Evolutionary conservation across 1,139 yeast genomes (phyloP).

Genomic region (Nakaseomyces sp.): DNA sequence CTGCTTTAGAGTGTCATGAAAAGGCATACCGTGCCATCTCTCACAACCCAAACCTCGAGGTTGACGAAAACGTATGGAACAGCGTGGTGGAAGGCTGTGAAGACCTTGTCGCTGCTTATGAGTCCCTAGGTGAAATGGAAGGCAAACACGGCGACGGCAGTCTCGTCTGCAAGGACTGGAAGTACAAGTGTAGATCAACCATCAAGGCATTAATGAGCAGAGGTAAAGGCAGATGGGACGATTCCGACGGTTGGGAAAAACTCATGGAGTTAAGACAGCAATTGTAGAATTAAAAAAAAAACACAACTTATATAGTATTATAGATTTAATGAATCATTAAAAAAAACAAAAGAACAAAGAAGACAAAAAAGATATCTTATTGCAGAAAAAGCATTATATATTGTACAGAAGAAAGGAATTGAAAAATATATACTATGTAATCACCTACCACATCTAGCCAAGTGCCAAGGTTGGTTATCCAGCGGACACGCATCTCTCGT

Average conservation of each 20-base stretch:
- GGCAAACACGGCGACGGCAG: conserved; percentile 83
- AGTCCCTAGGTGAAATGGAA: conserved; percentile 73
- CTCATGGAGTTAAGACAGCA: conserved; percentile 45
- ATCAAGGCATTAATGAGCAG: conserved; percentile 70
- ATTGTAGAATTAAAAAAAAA: conserved; percentile 13
- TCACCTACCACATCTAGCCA: conserved; percentile 65
- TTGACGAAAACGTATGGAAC: conserved; percentile 60
- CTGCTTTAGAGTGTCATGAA: conserved; percentile 75
- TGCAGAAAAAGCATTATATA: too few species aligned
- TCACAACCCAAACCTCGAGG: conserved; percentile 56
- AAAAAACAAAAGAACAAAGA: neutral
- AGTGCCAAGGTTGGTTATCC: conserved; percentile 90
- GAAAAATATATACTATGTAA: neutral
- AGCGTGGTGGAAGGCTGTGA: conserved; percentile 72
- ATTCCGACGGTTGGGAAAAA: conserved; percentile 65
- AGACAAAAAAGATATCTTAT: neutral
- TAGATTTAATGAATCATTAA: neutral
- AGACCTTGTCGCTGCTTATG: conserved; percentile 82
- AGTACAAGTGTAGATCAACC: conserved; percentile 66
- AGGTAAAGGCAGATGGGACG: conserved; percentile 76
- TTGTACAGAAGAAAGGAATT: neutral
- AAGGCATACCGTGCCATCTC: conserved; percentile 72
- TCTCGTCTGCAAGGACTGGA: conserved; percentile 86
- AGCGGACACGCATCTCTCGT: conserved; percentile 97
- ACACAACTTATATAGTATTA: too few species aligned